These are phyloP conservation scores for Sclerotinia borealis DNA, from an alignment of 2,329 filamentous ascomycete species.

Conservation along the genomic window DNA sequence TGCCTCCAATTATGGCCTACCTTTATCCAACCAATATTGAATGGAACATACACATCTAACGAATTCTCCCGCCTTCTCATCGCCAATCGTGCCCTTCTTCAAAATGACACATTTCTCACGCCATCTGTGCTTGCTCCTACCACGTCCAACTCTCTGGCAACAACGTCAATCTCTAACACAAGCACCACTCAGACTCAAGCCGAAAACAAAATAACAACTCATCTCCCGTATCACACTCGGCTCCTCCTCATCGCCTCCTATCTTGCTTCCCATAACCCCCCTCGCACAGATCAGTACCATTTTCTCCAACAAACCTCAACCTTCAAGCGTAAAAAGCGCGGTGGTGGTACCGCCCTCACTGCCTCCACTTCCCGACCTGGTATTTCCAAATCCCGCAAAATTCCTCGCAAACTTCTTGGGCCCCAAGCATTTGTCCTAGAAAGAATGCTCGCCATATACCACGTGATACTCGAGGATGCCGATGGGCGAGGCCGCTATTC, in stretches of 20 bases:
- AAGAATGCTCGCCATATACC: constrained; percentile 71
- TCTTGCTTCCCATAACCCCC: constrained; percentile 72
- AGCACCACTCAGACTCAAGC: constrained; percentile 13
- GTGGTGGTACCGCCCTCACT: constrained; percentile 40
- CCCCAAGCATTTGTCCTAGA: constrained; percentile 73
- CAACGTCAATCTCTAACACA: constrained; percentile 14
- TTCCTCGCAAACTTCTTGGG: constrained; percentile 69
- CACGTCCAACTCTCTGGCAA: constrained; percentile 13
- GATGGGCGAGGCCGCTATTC: constrained; percentile 23
- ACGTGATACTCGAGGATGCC: constrained; percentile 50
- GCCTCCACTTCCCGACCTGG: constrained; percentile 26
- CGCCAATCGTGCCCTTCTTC: constrained; percentile 61
- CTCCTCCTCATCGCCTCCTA: constrained; percentile 72
- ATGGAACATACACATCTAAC: constrained; percentile 60
- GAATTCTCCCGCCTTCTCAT: constrained; percentile 84
- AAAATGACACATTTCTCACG: constrained; percentile 64
- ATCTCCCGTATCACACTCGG: constrained; percentile 65
- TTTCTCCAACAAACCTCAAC: constrained; percentile 50
- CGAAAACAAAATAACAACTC: constrained; percentile 42
- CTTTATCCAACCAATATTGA: constrained; percentile 72
- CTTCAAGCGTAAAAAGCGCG: constrained; percentile 34
- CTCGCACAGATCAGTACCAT: constrained; percentile 64
- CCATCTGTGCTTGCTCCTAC: constrained; percentile 49
- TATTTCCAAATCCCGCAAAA: constrained; percentile 57
- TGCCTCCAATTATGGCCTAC: constrained; percentile 75